A percentile compares a stretch with the other conserved stretches of the same genome.
phyloP scores from a whole-genome alignment of 2,329 filamentous ascomycete genomes.

The Blastomyces gilchristii region DNA sequence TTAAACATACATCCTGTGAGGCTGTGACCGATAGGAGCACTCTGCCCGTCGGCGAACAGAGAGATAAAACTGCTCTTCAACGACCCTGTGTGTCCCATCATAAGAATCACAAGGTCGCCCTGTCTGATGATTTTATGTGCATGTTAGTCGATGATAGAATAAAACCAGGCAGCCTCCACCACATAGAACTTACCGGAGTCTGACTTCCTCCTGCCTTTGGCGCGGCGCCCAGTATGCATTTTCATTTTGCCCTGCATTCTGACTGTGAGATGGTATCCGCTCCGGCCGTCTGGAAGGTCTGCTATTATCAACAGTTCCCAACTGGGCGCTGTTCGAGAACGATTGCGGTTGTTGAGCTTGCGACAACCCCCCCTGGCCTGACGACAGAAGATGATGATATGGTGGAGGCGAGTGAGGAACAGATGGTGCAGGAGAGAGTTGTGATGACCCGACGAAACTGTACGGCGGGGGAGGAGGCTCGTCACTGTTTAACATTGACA shows the following conservation, averaged over 20 bases:
- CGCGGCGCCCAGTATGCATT: neutral
- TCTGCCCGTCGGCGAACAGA: conserved; percentile 1
- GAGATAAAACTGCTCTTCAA: conserved; percentile 15
- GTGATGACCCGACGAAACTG: conserved; percentile 3
- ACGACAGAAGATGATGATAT: neutral
- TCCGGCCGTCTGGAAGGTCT: neutral
- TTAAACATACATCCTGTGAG: conserved; percentile 9
- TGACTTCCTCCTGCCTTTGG: neutral
- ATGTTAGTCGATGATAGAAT: no score
- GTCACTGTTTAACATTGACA: neutral
- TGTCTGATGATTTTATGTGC: neutral
- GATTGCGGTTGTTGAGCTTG: neutral
- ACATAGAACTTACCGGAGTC: neutral
- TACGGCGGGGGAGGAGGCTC: neutral
- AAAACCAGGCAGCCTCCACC: neutral
- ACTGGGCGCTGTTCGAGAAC: neutral
- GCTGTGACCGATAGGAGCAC: conserved; percentile 8
- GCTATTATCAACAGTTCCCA: neutral
- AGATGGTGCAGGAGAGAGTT: neutral
- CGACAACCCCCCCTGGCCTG: neutral
- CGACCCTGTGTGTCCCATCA: conserved; percentile 13
- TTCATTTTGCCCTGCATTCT: neutral
- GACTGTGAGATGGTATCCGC: neutral
- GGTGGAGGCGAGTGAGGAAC: neutral
- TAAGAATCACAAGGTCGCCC: conserved; percentile 2